phyloP scores from a whole-genome alignment of 108 stramenopile species.

The Asterionellopsis glacialis region DNA sequence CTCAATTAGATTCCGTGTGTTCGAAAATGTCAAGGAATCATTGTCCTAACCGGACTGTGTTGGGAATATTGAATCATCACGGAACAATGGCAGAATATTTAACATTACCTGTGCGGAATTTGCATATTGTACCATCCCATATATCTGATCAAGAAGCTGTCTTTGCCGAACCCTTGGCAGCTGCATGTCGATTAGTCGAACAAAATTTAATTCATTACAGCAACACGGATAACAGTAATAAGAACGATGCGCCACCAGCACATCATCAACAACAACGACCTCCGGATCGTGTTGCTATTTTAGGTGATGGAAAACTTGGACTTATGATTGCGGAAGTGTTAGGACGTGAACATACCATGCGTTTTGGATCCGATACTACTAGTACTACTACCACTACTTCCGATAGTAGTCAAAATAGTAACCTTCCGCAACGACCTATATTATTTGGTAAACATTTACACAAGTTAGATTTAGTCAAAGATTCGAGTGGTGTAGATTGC shows the following conservation, averaged over 20 bases:
- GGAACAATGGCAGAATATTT: constrained; percentile 76
- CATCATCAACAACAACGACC: constrained; percentile 2
- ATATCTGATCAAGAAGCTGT: constrained; percentile 60
- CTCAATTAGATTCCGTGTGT: constrained; percentile 16
- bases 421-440: constrained; percentile 22
- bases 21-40: constrained; percentile 52
- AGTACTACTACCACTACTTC: background rate
- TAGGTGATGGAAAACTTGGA: constrained; percentile 79
- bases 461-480: constrained; percentile 56
- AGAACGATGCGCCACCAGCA: too few relatives aligned
- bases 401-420: background rate
- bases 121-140: constrained; percentile 51
- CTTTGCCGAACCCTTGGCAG: constrained; percentile 77
- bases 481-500: constrained; percentile 39
- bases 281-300: constrained; percentile 48
- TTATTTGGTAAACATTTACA: constrained; percentile 69
- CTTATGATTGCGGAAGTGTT: constrained; percentile 73
- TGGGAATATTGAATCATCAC: constrained; percentile 66
- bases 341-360: constrained; percentile 45
- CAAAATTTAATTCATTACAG: constrained; percentile 42
- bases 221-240: constrained; percentile 1
- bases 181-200: constrained; percentile 75
- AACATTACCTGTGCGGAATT: constrained; percentile 55
- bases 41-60: constrained; percentile 67
- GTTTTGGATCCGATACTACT: background rate